Conservation (phyloP, 2,329 filamentous ascomycete genomes). For the Fusarium nematophilum region DNA sequence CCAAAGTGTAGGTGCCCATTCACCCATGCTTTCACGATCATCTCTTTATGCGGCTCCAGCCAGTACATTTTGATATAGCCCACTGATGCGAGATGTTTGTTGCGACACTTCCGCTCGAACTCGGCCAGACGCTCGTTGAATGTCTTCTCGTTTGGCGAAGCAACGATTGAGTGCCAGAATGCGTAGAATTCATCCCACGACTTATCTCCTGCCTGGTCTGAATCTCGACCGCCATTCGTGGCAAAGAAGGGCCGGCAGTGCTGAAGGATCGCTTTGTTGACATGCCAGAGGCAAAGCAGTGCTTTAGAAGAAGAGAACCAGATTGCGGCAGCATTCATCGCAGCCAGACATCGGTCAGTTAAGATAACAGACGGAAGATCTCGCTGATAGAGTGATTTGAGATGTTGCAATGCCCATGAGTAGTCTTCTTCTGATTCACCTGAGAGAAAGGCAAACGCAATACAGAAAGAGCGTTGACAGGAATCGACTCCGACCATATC, state of each 20-base stretch:
- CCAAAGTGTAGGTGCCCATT: not conserved
- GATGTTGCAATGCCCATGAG: not conserved
- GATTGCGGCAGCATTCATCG: conserved; percentile 28
- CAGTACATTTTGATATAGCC: not conserved
- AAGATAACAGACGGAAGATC: conserved; percentile 25
- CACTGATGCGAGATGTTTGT: not conserved
- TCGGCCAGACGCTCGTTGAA: too few species aligned
- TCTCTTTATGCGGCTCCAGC: conserved; percentile 1
- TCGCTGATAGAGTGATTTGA: not conserved
- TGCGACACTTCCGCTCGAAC: too few species aligned
- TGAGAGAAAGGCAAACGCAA: conserved; percentile 32
- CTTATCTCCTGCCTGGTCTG: not conserved
- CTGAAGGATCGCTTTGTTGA: conserved; percentile 33
- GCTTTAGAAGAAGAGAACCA: conserved; percentile 22
- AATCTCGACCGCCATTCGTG: not conserved
- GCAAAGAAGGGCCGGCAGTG: conserved; percentile 20
- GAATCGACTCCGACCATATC: conserved; percentile 10
- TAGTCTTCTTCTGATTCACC: conserved; percentile 18
- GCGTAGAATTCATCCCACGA: not conserved
- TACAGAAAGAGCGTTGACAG: conserved; percentile 30
- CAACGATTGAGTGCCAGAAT: not conserved
- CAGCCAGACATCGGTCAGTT: conserved; percentile 36
- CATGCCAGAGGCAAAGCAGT: conserved; percentile 38
- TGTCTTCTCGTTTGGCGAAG: not conserved
- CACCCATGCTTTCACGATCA: not conserved